Conservation (phyloP, 768 basidiomycete genomes). For the Rhodotorula kratochvilovae region DNA sequence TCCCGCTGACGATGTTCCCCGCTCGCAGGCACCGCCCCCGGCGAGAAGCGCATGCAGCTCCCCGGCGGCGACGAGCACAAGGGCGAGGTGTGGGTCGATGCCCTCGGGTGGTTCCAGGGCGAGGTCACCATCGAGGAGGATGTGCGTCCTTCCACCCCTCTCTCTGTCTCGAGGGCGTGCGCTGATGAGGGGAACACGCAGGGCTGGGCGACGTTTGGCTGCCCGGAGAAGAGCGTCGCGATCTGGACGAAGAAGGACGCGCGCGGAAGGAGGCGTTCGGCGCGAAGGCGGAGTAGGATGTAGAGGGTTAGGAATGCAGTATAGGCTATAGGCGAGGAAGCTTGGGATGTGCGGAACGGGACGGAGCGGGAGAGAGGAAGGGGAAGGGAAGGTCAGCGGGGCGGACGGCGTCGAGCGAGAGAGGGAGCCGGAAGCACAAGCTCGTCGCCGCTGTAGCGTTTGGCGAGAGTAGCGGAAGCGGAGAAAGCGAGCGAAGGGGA, state of each 20-base stretch:
- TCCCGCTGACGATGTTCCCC: too few relatives aligned
- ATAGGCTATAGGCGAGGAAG: too few relatives aligned
- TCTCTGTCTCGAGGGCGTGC: too few relatives aligned
- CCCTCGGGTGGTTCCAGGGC: conserved; percentile 52
- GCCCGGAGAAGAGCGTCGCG: conserved; percentile 48
- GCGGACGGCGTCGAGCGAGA: too few relatives aligned
- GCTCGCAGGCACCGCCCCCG: conserved; percentile 38
- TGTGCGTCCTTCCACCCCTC: conserved; percentile 16
- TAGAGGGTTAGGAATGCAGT: too few relatives aligned
- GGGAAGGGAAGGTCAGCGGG: too few relatives aligned
- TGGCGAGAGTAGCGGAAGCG: too few relatives aligned
- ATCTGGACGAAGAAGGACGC: conserved; percentile 52
- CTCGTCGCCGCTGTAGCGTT: too few relatives aligned
- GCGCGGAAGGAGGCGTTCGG: conserved; percentile 50
- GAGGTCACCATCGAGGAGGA: conserved; percentile 53
- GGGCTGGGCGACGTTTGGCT: conserved; percentile 52
- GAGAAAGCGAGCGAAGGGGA: too few relatives aligned
- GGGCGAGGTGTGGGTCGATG: conserved; percentile 53
- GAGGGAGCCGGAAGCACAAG: too few relatives aligned
- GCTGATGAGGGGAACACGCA: not conserved
- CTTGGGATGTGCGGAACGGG: too few relatives aligned
- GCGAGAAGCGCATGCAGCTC: conserved; percentile 49
- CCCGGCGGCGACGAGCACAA: conserved; percentile 47
- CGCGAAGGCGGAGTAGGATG: conserved; percentile 44
- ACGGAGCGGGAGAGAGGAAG: too few relatives aligned